These are phyloP conservation scores for Sistotremastrum suecicum DNA, from an alignment of 768 basidiomycete species.

Conservation along the genomic window DNA sequence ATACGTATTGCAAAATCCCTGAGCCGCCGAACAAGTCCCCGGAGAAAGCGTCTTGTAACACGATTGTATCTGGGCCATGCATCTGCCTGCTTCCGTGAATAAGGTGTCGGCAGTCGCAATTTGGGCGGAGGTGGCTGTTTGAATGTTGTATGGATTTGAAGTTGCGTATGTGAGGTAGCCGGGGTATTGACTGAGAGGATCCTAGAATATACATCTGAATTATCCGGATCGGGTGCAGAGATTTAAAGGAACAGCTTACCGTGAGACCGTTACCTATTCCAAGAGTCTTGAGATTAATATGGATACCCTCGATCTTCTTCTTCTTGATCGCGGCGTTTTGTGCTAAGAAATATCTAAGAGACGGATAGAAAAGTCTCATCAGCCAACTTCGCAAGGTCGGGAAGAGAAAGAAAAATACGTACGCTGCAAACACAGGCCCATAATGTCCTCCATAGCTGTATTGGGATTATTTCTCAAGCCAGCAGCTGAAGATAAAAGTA, in stretches of 20 bases:
- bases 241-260: slow-evolving; percentile 18
- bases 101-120: slow-evolving; percentile 28
- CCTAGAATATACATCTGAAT: slow-evolving; percentile 14
- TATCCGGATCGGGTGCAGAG: no score
- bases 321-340: slow-evolving; percentile 38
- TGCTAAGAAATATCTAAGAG: no score
- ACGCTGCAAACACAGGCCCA: slow-evolving; percentile 21
- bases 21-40: slow-evolving; percentile 45
- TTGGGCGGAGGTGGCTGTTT: slow-evolving; percentile 26
- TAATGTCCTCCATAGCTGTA: slow-evolving; percentile 24
- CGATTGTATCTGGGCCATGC: no score
- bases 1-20: slow-evolving; percentile 41
- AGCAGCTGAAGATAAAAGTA: not conserved
- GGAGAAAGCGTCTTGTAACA: no score
- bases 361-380: no score
- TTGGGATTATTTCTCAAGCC: no score
- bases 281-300: slow-evolving; percentile 46
- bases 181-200: slow-evolving; percentile 36
- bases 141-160: slow-evolving; percentile 41
- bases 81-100: slow-evolving; percentile 31
- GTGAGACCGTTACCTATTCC: slow-evolving; percentile 52
- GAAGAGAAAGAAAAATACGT: not conserved
- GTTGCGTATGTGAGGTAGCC: slow-evolving; percentile 42
- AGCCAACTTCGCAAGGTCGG: not conserved
- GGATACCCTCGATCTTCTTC: slow-evolving; percentile 28